Percentiles rank a stretch among this genome's conserved stretches.
phyloP scores from a whole-genome alignment of 495 filamentous ascomycete genomes.

The Podospora tetraspora region DNA sequence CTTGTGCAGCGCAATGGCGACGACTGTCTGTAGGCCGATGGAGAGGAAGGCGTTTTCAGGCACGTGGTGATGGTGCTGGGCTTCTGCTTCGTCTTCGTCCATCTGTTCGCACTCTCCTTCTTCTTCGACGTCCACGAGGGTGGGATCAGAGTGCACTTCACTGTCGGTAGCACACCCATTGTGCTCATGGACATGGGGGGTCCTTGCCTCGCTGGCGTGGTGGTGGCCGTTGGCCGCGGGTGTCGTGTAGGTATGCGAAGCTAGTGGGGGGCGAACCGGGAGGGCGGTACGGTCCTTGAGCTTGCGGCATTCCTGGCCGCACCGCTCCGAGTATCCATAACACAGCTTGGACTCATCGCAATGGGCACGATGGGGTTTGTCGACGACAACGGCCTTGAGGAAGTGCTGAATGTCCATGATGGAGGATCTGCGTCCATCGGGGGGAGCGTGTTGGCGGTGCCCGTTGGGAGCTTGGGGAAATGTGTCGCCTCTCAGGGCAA shows the following conservation, averaged over 20 bases:
- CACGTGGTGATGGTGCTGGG: conserved; percentile 90
- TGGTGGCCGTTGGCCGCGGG: neutral
- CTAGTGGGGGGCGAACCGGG: conserved; percentile 21
- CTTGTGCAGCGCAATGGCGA: conserved; percentile 94
- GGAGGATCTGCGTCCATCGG: conserved; percentile 23
- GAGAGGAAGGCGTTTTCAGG: conserved; percentile 88
- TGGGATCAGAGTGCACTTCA: conserved; percentile 10
- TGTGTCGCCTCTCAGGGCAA: conserved; percentile 8
- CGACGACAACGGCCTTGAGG: conserved; percentile 53
- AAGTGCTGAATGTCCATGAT: conserved; percentile 2
- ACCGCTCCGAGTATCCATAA: conserved; percentile 79
- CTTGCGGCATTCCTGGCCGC: conserved; percentile 75
- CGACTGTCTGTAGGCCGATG: conserved; percentile 86
- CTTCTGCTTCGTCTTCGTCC: conserved; percentile 35
- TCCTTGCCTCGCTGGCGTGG: conserved; percentile 10
- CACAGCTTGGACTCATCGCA: conserved; percentile 76
- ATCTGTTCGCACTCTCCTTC: conserved; percentile 23
- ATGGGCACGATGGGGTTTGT: conserved; percentile 49
- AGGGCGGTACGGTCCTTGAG: conserved; percentile 30
- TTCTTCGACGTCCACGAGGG: conserved; percentile 22
- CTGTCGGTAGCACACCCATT: conserved; percentile 11
- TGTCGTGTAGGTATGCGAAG: conserved; percentile 23
- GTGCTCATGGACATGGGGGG: conserved; percentile 5
- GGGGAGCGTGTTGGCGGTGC: conserved; percentile 3
- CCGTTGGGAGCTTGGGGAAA: conserved; percentile 12